Base-by-base conservation (phyloP, 2,329 filamentous ascomycete genomes). In the Xylaria sp. region DNA sequence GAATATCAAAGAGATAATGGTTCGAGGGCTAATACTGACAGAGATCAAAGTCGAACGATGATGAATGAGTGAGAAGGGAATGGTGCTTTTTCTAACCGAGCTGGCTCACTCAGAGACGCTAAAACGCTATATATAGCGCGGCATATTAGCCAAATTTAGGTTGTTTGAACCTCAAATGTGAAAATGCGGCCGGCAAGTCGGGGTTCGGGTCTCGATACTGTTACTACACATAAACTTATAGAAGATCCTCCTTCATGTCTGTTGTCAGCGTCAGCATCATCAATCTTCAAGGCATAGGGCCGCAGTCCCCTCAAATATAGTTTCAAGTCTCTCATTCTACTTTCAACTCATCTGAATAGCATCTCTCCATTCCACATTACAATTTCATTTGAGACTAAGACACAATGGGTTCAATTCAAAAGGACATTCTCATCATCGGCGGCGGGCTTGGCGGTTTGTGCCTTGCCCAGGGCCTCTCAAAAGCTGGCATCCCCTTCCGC, bases 401-500 rank as follows among this genome's bases (percentile, higher is more conserved):
- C 50, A 52, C 13, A 13, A 52, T 52, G 50, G 23, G 20, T 32
- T 32, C 50, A 52, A 5, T 52, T 15, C 20, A 52, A 23, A 52
- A 52, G 25, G 52, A 34, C 32, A 66, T 82, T 28, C 75, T 82
- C 32, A 81, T 82, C 52, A 73, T 80, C 20, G 80, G 80, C 13
- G 78, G 73, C 28, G 80, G 80, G 7, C 71, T 81, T 15, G 77
- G 77, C 20, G 80, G 80, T 2, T 73, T 82, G 1, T 74, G 74
- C 28, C 75, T 82, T 1, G 79, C 80, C 3, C 79, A 81, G 63
- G 78, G 76, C n/a, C 76, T 81, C 5, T 73, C 73, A 25, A 78
- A 79, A 46, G 72, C 75, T 51, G 70, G 75, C 25, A 78, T 81
- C 39, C 76, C 80, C 4, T 81, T 81, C 69, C 75, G 74, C 23